A percentile compares a stretch with the other conserved stretches of the same genome.
phyloP scores from a whole-genome alignment of 1,139 yeast genomes.

The Candida tropicalis region DNA sequence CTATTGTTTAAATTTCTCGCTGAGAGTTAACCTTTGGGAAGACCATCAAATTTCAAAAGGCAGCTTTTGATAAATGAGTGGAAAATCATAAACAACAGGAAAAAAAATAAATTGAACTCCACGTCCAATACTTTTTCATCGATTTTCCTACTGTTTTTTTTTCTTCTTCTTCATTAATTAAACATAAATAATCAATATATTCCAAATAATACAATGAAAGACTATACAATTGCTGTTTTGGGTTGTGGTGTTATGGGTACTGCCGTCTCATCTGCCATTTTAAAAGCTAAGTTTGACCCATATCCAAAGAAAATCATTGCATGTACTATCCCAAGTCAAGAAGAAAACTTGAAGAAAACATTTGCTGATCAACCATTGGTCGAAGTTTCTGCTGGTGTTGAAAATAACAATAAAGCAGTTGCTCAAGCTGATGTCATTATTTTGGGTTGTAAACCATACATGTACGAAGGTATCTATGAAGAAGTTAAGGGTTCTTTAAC shows the following conservation, averaged over 20 bases:
- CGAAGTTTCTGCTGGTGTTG: slow-evolving; percentile 55
- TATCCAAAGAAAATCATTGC: slow-evolving; percentile 74
- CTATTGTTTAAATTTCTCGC: slow-evolving; percentile 2
- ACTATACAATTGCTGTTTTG: slow-evolving; percentile 72
- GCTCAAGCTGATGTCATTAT: slow-evolving; percentile 67
- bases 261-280: slow-evolving; percentile 86
- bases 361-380: slow-evolving; percentile 41
- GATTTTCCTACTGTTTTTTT: neutral
- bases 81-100: too few species aligned
- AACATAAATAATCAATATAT: neutral
- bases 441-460: slow-evolving; percentile 84
- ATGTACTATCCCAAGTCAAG: slow-evolving; percentile 61
- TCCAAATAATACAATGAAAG: slow-evolving; percentile 27
- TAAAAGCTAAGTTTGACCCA: slow-evolving; percentile 48
- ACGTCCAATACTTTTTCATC: neutral
- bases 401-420: slow-evolving; percentile 59
- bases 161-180: too few species aligned
- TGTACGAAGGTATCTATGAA: slow-evolving; percentile 62
- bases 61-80: neutral
- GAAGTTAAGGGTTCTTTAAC: slow-evolving; percentile 45
- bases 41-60: too few species aligned
- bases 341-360: slow-evolving; percentile 11
- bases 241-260: slow-evolving; percentile 98
- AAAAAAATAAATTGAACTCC: neutral
- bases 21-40: slow-evolving; percentile 2